phyloP scores from a whole-genome alignment of 1,139 yeast genomes.

The Eremothecium cymbalariae region DNA sequence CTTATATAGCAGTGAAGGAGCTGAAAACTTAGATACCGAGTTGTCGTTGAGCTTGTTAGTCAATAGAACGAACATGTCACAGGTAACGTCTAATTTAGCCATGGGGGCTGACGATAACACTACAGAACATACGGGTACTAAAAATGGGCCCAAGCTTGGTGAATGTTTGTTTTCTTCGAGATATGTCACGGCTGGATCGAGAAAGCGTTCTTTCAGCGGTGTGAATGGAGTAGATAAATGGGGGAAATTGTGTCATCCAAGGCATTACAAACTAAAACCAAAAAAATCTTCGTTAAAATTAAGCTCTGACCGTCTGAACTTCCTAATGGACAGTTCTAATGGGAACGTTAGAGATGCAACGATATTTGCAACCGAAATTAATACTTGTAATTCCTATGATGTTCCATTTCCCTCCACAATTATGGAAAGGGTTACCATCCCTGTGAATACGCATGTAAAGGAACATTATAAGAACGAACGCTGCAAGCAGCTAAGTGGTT shows the following conservation, averaged over 20 bases:
- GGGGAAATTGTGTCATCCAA: slow-evolving; percentile 3
- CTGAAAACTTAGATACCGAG: not conserved
- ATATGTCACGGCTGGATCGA: too few species aligned
- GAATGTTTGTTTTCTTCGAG: too few species aligned
- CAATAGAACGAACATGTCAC: too few species aligned
- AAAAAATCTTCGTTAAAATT: slow-evolving; percentile 39
- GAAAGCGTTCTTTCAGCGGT: not conserved
- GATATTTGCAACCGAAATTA: slow-evolving; percentile 65
- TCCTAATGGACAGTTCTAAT: slow-evolving; percentile 59
- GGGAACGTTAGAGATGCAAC: slow-evolving; percentile 65
- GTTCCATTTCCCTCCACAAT: slow-evolving; percentile 54
- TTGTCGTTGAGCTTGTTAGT: slow-evolving; percentile 1
- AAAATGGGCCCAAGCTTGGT: too few species aligned
- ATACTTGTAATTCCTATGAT: slow-evolving; percentile 45
- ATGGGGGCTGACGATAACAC: too few species aligned
- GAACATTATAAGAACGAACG: slow-evolving; percentile 29
- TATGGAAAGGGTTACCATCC: slow-evolving; percentile 58
- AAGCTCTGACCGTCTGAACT: slow-evolving; percentile 36
- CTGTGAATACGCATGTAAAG: slow-evolving; percentile 40
- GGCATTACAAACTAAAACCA: slow-evolving; percentile 20
- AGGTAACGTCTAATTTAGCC: too few species aligned
- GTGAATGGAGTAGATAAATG: not conserved
- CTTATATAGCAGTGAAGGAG: not conserved
- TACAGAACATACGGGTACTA: too few species aligned
- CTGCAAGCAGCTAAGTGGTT: slow-evolving; percentile 14